phyloP scores from a whole-genome alignment of 2,329 filamentous ascomycete species.

The Xylaria sp. region DNA sequence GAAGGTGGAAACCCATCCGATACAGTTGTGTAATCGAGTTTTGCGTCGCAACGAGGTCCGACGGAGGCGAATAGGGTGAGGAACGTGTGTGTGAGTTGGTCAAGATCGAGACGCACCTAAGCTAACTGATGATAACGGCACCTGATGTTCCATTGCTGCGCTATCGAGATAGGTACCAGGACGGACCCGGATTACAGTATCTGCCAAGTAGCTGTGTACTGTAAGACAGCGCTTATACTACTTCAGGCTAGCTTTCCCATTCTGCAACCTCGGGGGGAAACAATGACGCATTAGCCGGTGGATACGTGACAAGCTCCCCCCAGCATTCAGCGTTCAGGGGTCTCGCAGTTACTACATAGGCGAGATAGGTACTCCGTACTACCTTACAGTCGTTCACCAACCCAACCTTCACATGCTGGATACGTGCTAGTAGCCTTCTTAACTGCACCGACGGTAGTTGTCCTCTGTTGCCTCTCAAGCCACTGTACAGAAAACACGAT shows the following conservation, averaged over 20 bases:
- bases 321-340: constrained; percentile 31
- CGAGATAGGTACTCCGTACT: too few species aligned
- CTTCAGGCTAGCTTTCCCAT: constrained; percentile 6
- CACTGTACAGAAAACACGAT: constrained; percentile 11
- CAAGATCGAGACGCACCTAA: background rate
- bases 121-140: constrained; percentile 1
- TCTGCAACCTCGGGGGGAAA: background rate
- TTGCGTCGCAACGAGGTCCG: background rate
- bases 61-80: background rate
- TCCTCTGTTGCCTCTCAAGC: constrained; percentile 11
- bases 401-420: constrained; percentile 41
- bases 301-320: constrained; percentile 13
- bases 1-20: background rate
- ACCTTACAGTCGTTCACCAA: background rate
- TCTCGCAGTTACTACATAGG: background rate
- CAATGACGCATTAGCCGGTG: constrained; percentile 30
- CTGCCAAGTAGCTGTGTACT: background rate
- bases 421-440: background rate
- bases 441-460: too few species aligned
- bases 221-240: constrained; percentile 2
- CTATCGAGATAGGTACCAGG: constrained; percentile 1
- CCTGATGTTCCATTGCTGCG: constrained; percentile 9
- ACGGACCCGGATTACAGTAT: background rate
- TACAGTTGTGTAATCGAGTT: background rate
- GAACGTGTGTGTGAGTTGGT: background rate